These are phyloP conservation scores for Hypoxylon perforatum DNA, from an alignment of 495 filamentous ascomycete genomes.

Conservation along the genomic window DNA sequence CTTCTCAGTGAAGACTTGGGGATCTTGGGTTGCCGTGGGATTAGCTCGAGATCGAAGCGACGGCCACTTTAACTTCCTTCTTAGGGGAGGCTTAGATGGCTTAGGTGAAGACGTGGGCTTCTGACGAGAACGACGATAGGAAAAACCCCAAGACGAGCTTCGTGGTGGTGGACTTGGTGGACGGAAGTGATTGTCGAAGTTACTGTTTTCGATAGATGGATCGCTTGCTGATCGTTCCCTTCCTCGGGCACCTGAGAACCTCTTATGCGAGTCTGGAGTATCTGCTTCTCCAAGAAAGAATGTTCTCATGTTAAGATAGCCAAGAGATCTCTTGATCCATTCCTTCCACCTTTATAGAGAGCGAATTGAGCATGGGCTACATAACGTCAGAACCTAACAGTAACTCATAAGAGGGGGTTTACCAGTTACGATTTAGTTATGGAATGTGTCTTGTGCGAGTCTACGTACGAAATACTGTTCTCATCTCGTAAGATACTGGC, in stretches of 20 bases:
- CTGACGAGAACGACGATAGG: not conserved
- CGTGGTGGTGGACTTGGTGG: slow-evolving; percentile 34
- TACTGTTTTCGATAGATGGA: not conserved
- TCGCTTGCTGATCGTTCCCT: slow-evolving; percentile 26
- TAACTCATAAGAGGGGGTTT: not conserved
- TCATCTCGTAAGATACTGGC: slow-evolving; percentile 32
- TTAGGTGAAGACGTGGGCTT: not conserved
- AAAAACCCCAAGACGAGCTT: slow-evolving; percentile 31
- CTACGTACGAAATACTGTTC: slow-evolving; percentile 4
- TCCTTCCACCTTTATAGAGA: slow-evolving; percentile 8
- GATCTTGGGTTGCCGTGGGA: slow-evolving; percentile 3
- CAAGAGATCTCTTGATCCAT: slow-evolving; percentile 37
- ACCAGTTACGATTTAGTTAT: slow-evolving; percentile 1
- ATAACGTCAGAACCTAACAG: not conserved
- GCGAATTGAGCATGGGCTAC: slow-evolving; percentile 14
- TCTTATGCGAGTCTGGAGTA: slow-evolving; percentile 25
- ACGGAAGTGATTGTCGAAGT: slow-evolving; percentile 11
- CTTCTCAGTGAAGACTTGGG: slow-evolving; percentile 2
- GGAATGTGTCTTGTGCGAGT: not conserved
- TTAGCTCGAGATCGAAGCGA: slow-evolving; percentile 28
- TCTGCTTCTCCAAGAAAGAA: slow-evolving; percentile 22
- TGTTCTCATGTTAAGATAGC: slow-evolving; percentile 17
- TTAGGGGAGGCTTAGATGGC: slow-evolving; percentile 20
- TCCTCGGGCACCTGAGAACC: not conserved
- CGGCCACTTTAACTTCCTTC: slow-evolving; percentile 35